Evolutionary conservation across 768 basidiomycete species (phyloP).

Genomic region (Imleria badia): DNA sequence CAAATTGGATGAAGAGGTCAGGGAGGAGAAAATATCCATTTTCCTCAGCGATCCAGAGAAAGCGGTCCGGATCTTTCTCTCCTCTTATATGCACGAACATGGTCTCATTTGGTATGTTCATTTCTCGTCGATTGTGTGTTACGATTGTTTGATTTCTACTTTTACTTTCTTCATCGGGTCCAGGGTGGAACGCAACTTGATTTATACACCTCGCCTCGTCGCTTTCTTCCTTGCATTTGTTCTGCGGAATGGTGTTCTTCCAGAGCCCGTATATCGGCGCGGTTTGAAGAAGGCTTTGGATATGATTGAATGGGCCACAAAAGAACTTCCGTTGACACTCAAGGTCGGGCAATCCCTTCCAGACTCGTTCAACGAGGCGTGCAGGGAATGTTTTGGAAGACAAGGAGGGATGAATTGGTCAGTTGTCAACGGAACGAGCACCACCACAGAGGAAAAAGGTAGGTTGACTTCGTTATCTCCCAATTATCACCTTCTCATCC

Average conservation of each 20-base stretch:
- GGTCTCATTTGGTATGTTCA: constrained; percentile 66
- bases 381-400: constrained; percentile 48
- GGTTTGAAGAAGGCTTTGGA: constrained; percentile 47
- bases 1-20: constrained; percentile 32
- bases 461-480: neutral
- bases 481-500: constrained; percentile 8
- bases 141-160: neutral
- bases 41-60: constrained; percentile 67
- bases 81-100: constrained; percentile 63
- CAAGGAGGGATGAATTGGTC: constrained; percentile 42
- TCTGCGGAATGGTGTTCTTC: constrained; percentile 53
- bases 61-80: constrained; percentile 62
- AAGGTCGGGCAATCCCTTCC: constrained; percentile 40
- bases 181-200: constrained; percentile 50
- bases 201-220: constrained; percentile 52
- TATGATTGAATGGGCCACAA: constrained; percentile 39
- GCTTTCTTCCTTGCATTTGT: constrained; percentile 62
- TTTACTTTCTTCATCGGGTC: neutral
- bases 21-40: constrained; percentile 43
- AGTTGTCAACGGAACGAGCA: constrained; percentile 7
- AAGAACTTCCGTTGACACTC: constrained; percentile 44
- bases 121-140: neutral
- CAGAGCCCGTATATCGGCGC: constrained; percentile 45
- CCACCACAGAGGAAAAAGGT: constrained; percentile 9
- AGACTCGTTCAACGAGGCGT: constrained; percentile 49